These are phyloP conservation scores for Tillandsia fasciculata DNA, from an alignment of 176 grass and related monocot species.

Conservation along the genomic window DNA sequence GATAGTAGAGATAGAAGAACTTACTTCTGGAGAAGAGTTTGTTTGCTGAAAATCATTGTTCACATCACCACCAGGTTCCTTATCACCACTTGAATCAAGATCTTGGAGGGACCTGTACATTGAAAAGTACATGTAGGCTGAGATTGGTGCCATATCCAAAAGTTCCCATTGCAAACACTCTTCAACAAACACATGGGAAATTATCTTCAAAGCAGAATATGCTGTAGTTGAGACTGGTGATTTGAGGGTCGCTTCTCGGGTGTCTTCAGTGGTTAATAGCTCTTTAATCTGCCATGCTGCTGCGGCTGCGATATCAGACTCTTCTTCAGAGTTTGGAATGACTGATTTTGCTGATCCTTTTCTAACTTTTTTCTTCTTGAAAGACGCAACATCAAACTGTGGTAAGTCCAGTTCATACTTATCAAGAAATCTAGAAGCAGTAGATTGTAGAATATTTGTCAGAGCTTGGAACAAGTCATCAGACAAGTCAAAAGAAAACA, in stretches of 20 bases:
- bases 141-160: slow-evolving; percentile 43
- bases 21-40: slow-evolving; percentile 23
- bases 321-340: slow-evolving; percentile 22
- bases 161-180: slow-evolving; percentile 46
- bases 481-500: slow-evolving; percentile 41
- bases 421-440: slow-evolving; percentile 37
- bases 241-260: slow-evolving; percentile 43
- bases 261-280: slow-evolving; percentile 46
- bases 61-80: not conserved
- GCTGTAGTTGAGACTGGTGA: slow-evolving; percentile 45
- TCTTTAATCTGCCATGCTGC: slow-evolving; percentile 78
- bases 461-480: slow-evolving; percentile 75
- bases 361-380: slow-evolving; percentile 51
- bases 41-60: slow-evolving; percentile 9
- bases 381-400: slow-evolving; percentile 23
- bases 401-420: slow-evolving; percentile 33
- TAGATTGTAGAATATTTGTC: slow-evolving; percentile 53
- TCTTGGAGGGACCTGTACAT: slow-evolving; percentile 43
- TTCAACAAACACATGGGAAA: slow-evolving; percentile 58
- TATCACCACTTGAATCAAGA: slow-evolving; percentile 22
- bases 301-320: slow-evolving; percentile 42
- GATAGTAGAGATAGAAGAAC: not conserved
- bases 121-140: slow-evolving; percentile 57
- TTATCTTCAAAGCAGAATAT: slow-evolving; percentile 58
- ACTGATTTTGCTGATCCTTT: slow-evolving; percentile 41